Evolutionary conservation across 2,329 filamentous ascomycete genomes (phyloP).

Genomic region (Ilyonectria mors-panacis): DNA sequence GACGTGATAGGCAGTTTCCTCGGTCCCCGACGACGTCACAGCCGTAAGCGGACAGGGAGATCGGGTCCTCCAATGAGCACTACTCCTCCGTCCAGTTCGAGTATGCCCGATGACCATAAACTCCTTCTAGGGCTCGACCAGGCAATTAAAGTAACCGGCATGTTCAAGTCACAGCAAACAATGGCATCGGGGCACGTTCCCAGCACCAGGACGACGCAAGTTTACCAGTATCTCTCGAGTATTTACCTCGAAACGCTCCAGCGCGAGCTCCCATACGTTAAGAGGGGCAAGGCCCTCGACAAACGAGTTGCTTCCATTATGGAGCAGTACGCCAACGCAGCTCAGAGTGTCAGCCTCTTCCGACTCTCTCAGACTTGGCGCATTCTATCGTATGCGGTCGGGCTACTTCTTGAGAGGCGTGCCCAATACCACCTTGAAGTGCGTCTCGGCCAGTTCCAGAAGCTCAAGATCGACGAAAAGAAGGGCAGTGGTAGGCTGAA

Average conservation of each 20-base stretch:
- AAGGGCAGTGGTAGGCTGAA: constrained; percentile 46
- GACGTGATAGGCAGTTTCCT: constrained; percentile 74
- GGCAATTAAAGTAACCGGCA: constrained; percentile 69
- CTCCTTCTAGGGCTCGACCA: constrained; percentile 69
- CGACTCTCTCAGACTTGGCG: constrained; percentile 77
- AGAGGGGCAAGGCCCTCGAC: constrained; percentile 57
- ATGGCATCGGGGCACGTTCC: constrained; percentile 75
- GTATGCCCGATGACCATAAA: constrained; percentile 52
- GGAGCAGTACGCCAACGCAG: constrained; percentile 70
- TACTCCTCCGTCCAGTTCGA: constrained; percentile 64
- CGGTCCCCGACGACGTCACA: constrained; percentile 59
- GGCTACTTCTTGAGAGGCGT: constrained; percentile 67
- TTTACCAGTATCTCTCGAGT: constrained; percentile 70
- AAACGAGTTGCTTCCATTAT: constrained; percentile 66
- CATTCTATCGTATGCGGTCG: constrained; percentile 70
- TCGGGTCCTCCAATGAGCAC: constrained; percentile 64
- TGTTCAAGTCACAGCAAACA: constrained; percentile 72
- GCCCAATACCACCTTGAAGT: constrained; percentile 71
- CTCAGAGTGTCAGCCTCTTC: constrained; percentile 70
- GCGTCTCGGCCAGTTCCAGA: constrained; percentile 60
- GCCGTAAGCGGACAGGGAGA: constrained; percentile 62
- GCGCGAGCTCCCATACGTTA: constrained; percentile 61
- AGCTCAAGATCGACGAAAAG: constrained; percentile 51
- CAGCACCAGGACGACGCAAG: constrained; percentile 62
- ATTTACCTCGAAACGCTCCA: constrained; percentile 70